Base-by-base conservation (phyloP, 257 asterid genomes). In the Plantago ovata region DNA sequence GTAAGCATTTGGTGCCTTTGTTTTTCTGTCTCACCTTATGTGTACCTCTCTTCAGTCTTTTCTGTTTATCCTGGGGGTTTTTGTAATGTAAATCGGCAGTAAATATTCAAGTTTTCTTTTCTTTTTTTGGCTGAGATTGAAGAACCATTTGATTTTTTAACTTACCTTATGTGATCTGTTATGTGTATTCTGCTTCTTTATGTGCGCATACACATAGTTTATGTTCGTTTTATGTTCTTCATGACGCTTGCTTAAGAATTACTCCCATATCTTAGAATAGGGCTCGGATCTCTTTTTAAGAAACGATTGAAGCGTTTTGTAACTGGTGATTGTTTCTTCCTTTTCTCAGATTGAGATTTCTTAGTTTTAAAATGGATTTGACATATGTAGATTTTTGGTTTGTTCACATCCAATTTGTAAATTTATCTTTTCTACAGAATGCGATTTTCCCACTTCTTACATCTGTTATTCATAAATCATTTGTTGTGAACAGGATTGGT, bases 401-500 rank as follows among this genome's bases (percentile, higher is more conserved):
- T 18, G n/a, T 41, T 64, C 47, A 13, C 21, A 43, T 20, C 19
- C 42, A 56, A 12, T 63, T 24, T 50, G 42, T 48, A 13, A 32
- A 42, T 10, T 43, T 32, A 6, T 10, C 19, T 16, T 42, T 43
- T 57, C 28, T 21, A 24, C 43, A 36, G 20, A 43, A n/a, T 41
- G 32, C 7, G 32, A 23, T 15, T 51, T 41, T 41, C 36, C 38
- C 50, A 49, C 45, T 38, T 36, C 43, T 38, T 4, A 55, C 57
- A 40, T 44, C 69, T 54, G 4, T 74, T 59, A 42, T 75, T 63
- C 32, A 44, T 63, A 42, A 58, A n/a, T 71, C 41, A 20, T 71
- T 69, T 72, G 18, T 54, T 61, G 60, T 70, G 47, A 33, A 55
- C 83, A 93, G 99, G 95, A 76, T 76, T 93, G 99, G 97, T 82